Evolutionary conservation across 805 yeast species (phyloP).

Genomic region (Isabelozyma pseudorhagii): DNA sequence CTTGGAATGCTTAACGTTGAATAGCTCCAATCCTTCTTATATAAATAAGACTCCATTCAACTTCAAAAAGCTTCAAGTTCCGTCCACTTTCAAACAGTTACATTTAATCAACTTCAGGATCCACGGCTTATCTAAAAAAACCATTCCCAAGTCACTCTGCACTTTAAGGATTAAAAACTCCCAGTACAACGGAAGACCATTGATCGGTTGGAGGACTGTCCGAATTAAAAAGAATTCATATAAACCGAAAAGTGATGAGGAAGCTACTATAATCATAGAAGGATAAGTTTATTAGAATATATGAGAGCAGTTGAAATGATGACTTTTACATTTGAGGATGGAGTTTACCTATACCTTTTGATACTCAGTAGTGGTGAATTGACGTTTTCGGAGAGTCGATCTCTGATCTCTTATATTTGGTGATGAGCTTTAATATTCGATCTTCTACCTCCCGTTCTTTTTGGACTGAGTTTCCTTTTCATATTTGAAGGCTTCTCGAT

Average conservation of each 20-base stretch:
- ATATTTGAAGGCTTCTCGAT: not conserved
- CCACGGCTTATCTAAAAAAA: not conserved
- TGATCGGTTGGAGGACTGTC: not conserved
- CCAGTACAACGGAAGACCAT: not conserved
- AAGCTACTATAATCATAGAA: not conserved
- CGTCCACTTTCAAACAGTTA: not conserved
- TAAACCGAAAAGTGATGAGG: not conserved
- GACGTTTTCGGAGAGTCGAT: too few relatives aligned
- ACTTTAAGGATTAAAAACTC: not conserved
- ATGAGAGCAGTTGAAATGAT: not conserved
- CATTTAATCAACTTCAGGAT: not conserved
- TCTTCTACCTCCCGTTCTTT: constrained; percentile 3
- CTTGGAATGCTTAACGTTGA: not conserved
- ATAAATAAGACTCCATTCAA: too few relatives aligned
- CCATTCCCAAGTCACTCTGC: not conserved
- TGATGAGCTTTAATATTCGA: not conserved
- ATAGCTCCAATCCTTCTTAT: not conserved
- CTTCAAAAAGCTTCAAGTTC: not conserved
- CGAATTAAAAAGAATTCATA: too few relatives aligned
- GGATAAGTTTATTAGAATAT: not conserved
- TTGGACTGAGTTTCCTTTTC: constrained; percentile 7
- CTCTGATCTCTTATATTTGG: not conserved
- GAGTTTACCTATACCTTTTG: too few relatives aligned
- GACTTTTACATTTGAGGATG: too few relatives aligned
- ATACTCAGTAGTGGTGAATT: too few relatives aligned